phyloP scores from a whole-genome alignment of 495 filamentous ascomycete genomes.

The Parathielavia hyrcaniae region DNA sequence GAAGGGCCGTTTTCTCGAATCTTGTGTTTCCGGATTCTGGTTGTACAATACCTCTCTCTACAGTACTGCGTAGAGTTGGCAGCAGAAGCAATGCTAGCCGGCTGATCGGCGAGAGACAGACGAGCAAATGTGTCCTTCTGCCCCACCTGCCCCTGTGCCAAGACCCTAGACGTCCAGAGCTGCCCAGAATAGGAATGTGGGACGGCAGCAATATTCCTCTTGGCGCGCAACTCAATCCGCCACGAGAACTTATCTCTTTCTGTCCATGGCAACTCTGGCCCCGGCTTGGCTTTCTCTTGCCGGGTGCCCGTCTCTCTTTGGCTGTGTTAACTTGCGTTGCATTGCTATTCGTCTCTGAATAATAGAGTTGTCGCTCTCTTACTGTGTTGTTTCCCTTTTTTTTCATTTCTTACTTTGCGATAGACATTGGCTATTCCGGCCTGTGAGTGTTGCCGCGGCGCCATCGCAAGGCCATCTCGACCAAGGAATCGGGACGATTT shows the following conservation, averaged over 20 bases:
- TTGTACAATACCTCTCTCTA: too few relatives aligned
- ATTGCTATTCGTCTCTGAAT: background rate
- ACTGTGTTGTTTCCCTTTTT: background rate
- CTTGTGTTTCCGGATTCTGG: too few relatives aligned
- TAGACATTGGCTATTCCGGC: background rate
- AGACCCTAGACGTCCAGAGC: background rate
- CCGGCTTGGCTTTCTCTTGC: conserved; percentile 8
- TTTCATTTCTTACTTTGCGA: background rate
- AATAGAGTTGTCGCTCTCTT: background rate
- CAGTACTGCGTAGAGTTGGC: too few relatives aligned
- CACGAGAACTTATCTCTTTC: background rate
- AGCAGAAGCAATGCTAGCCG: too few relatives aligned
- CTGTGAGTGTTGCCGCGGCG: background rate
- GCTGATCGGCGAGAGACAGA: background rate
- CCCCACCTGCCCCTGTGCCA: background rate
- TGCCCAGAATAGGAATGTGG: conserved; percentile 1
- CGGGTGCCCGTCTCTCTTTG: background rate
- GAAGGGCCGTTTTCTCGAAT: too few relatives aligned
- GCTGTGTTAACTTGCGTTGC: background rate
- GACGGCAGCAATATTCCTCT: conserved; percentile 1
- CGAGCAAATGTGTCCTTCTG: too few relatives aligned
- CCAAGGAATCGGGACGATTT: background rate
- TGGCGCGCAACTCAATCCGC: background rate
- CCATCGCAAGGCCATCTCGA: too few relatives aligned
- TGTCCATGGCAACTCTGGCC: background rate